Evolutionary conservation across 345 rosid species (phyloP).

Genomic region (Anastatica hierochuntica): DNA sequence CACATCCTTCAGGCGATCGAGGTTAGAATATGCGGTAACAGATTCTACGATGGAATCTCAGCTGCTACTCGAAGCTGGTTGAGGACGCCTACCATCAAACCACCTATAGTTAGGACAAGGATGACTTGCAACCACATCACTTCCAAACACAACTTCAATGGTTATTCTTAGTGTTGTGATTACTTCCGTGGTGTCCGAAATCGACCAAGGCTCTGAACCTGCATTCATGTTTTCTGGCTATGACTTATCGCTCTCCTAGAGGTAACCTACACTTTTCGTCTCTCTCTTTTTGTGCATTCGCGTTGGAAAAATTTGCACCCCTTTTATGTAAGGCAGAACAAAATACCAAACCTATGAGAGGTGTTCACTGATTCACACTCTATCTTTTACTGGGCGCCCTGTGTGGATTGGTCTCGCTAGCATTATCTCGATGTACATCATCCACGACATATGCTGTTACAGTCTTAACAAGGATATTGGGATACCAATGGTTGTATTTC

Average conservation of each 20-base stretch:
- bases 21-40: no score
- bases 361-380: slow-evolving; percentile 35
- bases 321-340: not conserved
- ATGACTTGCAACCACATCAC: slow-evolving; percentile 61
- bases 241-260: slow-evolving; percentile 80
- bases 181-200: slow-evolving; percentile 81
- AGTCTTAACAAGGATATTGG: slow-evolving; percentile 50
- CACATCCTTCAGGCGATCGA: slow-evolving; percentile 27
- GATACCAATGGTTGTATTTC: slow-evolving; percentile 65
- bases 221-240: slow-evolving; percentile 83
- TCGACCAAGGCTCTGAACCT: slow-evolving; percentile 80
- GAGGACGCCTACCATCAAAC: slow-evolving; percentile 53
- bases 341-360: slow-evolving; percentile 5
- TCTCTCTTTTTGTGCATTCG: slow-evolving; percentile 8
- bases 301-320: not conserved
- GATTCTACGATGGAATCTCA: not conserved
- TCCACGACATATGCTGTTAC: slow-evolving; percentile 40
- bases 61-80: slow-evolving; percentile 35
- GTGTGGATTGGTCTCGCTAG: no score
- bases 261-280: slow-evolving; percentile 34
- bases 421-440: slow-evolving; percentile 70
- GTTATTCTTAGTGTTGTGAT: slow-evolving; percentile 85
- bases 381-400: no score
- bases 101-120: slow-evolving; percentile 65
- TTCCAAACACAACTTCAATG: slow-evolving; percentile 73